Percentiles rank a stretch among this genome's conserved stretches.
phyloP scores from a whole-genome alignment of 2,329 filamentous ascomycete genomes.

The Sporothrix phasma region DNA sequence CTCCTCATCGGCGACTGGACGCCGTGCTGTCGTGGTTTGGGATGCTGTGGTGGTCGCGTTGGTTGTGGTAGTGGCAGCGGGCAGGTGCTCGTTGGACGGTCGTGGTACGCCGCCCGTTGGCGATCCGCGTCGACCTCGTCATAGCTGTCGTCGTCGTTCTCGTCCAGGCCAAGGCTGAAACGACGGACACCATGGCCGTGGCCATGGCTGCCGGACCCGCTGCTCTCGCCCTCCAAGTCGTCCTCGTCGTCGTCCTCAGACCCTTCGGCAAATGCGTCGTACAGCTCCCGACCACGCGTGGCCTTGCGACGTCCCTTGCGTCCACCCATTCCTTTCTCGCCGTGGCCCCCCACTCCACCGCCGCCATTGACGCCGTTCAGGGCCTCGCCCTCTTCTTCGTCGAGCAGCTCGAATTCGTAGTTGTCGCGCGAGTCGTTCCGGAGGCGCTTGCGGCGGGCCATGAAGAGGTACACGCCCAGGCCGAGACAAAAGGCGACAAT shows the following conservation, averaged over 20 bases:
- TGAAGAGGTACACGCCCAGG: slow-evolving; percentile 70
- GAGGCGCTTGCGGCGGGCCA: slow-evolving; percentile 67
- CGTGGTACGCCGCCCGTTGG: slow-evolving; percentile 22
- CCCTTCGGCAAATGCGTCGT: slow-evolving; percentile 93
- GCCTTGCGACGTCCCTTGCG: slow-evolving; percentile 34
- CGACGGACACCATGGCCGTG: background rate
- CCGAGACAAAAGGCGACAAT: slow-evolving; percentile 76
- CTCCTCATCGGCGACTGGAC: slow-evolving; percentile 22
- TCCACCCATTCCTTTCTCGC: slow-evolving; percentile 29
- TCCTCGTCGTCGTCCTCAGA: slow-evolving; percentile 61
- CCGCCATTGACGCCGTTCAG: slow-evolving; percentile 30
- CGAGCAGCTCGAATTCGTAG: slow-evolving; percentile 91
- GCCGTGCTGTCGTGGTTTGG: slow-evolving; percentile 24
- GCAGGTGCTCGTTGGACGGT: slow-evolving; percentile 20
- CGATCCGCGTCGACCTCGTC: slow-evolving; percentile 25
- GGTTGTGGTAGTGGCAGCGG: background rate
- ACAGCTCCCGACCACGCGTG: slow-evolving; percentile 73
- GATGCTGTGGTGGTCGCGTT: slow-evolving; percentile 20
- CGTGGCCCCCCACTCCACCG: background rate
- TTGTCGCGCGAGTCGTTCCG: slow-evolving; percentile 66
- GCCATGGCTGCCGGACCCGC: background rate
- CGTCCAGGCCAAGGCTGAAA: slow-evolving; percentile 33
- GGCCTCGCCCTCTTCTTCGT: slow-evolving; percentile 63
- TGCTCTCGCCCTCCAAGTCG: slow-evolving; percentile 30
- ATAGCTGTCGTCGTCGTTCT: slow-evolving; percentile 52